Evolutionary conservation across 148 eudicot species (phyloP), one percentile per base, ranked within the genome.

Genomic region (Chenopodium quinoa): DNA sequence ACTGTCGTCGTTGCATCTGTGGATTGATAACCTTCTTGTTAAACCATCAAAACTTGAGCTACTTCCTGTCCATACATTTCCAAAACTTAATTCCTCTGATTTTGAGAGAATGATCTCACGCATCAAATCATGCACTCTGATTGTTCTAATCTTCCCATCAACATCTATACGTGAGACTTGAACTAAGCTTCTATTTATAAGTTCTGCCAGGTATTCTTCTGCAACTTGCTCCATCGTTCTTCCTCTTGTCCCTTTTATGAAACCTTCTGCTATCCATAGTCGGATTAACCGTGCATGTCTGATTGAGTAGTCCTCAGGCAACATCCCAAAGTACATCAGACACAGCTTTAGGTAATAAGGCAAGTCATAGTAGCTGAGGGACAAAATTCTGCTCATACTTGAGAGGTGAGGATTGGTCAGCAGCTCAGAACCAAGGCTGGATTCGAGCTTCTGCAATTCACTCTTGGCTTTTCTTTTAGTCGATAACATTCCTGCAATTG

Each of bases 181-280:
- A 68, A 81, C 54, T 50, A 81, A 75, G 75, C 67, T 66, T 72
- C 79, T 66, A 14, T 81, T 20, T 32, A 75, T n/a, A 52, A 66
- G 79, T 31, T 67, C 66, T 20, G 34, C 27, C 50, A 75, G 54
- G 50, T 66, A 75, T 52, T 81, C 83, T 25, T n/a, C 37, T 22
- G 83, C 75, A 32, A 68, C 58, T 4, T 66, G 66, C 52, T 80
- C 83, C 29, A 64, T n/a, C 2, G 78, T 62, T 63, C 31, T 80
- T 1, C 69, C 78, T 48, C 31, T 81, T 34, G 25, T 31, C 29
- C 37, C 52, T 50, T 52, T 23, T 4, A 65, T 79, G 50, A 75
- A 80, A 23, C 83, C 72, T 72, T 80, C 78, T 13, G 78, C 78
- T 69, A 76, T 79, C 87, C 87, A 81, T 69, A 75, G 23, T 19